Base-by-base conservation (phyloP, 2,329 filamentous ascomycete genomes). In the Curvularia eragrostidis region DNA sequence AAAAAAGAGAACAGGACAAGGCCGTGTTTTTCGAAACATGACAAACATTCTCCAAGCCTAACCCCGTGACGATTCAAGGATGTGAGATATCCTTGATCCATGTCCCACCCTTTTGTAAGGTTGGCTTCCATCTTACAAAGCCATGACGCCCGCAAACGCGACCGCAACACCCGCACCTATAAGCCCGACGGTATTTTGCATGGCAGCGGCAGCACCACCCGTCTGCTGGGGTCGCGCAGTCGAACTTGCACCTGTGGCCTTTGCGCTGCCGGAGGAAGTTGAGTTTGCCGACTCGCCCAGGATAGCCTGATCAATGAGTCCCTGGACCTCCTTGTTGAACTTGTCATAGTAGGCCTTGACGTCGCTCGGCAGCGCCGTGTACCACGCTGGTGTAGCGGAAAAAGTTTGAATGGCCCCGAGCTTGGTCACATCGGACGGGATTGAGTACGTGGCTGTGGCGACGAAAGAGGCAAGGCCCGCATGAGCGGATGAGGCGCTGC, bases 301-400 rank as follows among this genome's bases (percentile, higher is more conserved):
- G 19, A 55, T 56, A 6, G 59, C 66, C 51, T 64, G 56, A 24
- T 64, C 58, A 23, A 68, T 23, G 9, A 68, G 44, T 13, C 57
- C 61, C 59, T 68, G 64, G 1, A 64, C 61, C 4, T 49, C 47
- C 13, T 54, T 36, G 46, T 68, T 68, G 48, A 65, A 61, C 39
- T 50, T 52, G 19, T 70, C 68, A 23, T 68, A 67, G 58, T 69
- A 67, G 41, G 57, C 62, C 62, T 66, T 68, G 19, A 71, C 52
- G 23, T 71, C 61, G 52, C 56, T 64, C 3, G 68, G 68, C 13
- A 71, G 61, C 34, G 66, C 67, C 21, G 51, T 61, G 55, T 69
- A 71, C 68, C 68, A 71, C 0, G 42, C 60, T 0, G 67, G 67
- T 21, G 60, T 54, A 1, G 54, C 56, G 2, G 64, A 68, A 52